Base-by-base conservation (phyloP, 768 basidiomycete genomes). In the Scleroderma bovista region DNA sequence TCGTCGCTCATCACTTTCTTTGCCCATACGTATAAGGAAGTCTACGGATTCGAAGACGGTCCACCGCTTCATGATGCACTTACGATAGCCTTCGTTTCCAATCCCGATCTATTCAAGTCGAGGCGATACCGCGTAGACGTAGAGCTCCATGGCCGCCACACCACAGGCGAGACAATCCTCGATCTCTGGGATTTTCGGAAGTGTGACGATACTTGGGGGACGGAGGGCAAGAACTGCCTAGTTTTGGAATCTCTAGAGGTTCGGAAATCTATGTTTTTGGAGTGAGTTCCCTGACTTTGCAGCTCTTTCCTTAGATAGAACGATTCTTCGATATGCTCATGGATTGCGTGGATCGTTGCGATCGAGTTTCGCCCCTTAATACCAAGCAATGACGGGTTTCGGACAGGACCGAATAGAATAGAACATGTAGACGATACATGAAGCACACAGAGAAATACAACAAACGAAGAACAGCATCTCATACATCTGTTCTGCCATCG, bases 21-120 rank as follows among this genome's bases (percentile, higher is more conserved):
- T 59, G 82, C 86, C 6, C 76, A 79, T 3, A 54, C 81, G 2
- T 92, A 93, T 67, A 78, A 80, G 58, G 69, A 77, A 2, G 83
- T 82, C 0, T 94, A 91, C 55, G 81, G 80, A n/a, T 94, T 94
- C 63, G 63, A 74, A n/a, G 75, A 86, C 31, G 92, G 90, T 0
- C 93, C 93, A 6, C 93, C 93, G 2, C 72, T 93, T 2, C 93
- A 95, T 54, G 93, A 94, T 58, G 81, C 89, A 1, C 73, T 94
- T 32, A 89, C 92, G 0, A 72, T 93, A 41, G 86, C 82, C 10
- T 93, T 88, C 53, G 72, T 92, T 32, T 77, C 81, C 1, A 65
- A 68, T n/a, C 88, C 89, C 0, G 74, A 80, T 5, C 57, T 92
- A 1, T 92, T 93, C 64, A 63, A 63, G 20, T 68, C 69, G 31